Percentiles rank a stretch among this genome's conserved stretches.
phyloP scores from a whole-genome alignment of 345 rosid species.

The Theobroma cacao region DNA sequence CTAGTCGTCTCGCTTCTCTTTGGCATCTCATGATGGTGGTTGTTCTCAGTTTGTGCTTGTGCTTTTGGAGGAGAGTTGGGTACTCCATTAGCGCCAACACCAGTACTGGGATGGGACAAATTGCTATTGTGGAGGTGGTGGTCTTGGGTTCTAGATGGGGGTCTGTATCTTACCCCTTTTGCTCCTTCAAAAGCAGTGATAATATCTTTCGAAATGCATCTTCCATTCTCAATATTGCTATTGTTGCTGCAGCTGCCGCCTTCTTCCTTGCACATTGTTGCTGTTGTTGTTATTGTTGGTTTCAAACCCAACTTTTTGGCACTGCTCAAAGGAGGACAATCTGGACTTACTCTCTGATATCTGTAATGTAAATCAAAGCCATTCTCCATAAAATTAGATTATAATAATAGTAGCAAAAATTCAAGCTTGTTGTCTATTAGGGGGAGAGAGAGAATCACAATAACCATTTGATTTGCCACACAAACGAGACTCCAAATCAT shows the following conservation, averaged over 20 bases:
- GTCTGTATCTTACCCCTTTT: neutral
- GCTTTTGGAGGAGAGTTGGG: conserved; percentile 24
- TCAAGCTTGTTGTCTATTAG: neutral
- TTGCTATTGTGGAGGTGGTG: too few relatives aligned
- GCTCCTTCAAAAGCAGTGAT: neutral
- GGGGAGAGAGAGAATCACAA: too few relatives aligned
- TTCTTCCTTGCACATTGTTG: neutral
- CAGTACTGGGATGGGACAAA: too few relatives aligned
- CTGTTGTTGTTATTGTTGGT: neutral
- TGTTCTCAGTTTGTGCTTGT: conserved; percentile 12
- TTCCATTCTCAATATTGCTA: neutral
- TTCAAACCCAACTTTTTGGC: neutral
- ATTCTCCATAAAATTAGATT: neutral
- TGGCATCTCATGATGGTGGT: neutral
- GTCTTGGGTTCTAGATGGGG: too few relatives aligned
- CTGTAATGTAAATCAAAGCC: neutral
- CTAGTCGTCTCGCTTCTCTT: conserved; percentile 12
- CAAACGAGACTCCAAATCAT: neutral
- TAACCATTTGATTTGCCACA: neutral
- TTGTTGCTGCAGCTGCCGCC: neutral
- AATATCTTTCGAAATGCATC: neutral
- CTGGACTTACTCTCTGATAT: neutral
- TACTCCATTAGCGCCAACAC: conserved; percentile 17
- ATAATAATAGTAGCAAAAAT: too few relatives aligned
- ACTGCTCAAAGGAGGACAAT: neutral